Evolutionary conservation across 805 yeast species (phyloP).

Genomic region (Candida vaughaniae): DNA sequence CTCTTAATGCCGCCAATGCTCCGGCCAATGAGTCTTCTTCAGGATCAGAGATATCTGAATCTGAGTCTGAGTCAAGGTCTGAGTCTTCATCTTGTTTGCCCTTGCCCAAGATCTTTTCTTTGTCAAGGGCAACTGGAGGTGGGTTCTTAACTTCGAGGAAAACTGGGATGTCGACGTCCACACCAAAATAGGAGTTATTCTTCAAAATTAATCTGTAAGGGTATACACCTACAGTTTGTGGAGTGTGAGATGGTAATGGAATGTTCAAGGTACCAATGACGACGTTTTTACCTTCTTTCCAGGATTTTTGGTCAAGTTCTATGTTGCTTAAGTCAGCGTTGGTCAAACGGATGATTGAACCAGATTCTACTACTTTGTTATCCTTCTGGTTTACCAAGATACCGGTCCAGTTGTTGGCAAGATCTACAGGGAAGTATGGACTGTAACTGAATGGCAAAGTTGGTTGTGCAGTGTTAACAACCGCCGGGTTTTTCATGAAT

Average conservation of each 20-base stretch:
- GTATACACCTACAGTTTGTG: constrained; percentile 62
- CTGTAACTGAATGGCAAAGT: constrained; percentile 61
- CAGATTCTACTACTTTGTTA: constrained; percentile 66
- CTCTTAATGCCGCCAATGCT: constrained; percentile 67
- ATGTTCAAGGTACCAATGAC: constrained; percentile 72
- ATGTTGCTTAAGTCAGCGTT: constrained; percentile 57
- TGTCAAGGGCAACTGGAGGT: constrained; percentile 20
- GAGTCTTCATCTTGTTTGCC: constrained; percentile 33
- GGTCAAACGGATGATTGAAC: constrained; percentile 52
- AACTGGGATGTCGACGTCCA: constrained; percentile 72
- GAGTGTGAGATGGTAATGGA: constrained; percentile 73
- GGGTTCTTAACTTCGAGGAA: constrained; percentile 64
- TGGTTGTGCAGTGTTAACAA: constrained; percentile 68
- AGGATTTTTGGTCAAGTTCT: constrained; percentile 50
- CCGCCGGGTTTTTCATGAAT: constrained; percentile 68
- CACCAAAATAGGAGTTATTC: constrained; percentile 77
- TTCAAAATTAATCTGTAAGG: constrained; percentile 70
- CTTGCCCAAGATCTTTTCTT: constrained; percentile 19
- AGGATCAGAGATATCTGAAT: constrained; percentile 60
- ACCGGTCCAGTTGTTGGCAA: constrained; percentile 62
- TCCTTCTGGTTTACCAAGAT: constrained; percentile 73
- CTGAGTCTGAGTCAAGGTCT: constrained; percentile 48
- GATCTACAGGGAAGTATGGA: constrained; percentile 68
- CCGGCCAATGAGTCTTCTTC: constrained; percentile 77
- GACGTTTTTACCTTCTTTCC: constrained; percentile 43